Evolutionary conservation across 176 grass and related monocot genomes (phyloP).

Genomic region (Bromus sterilis): DNA sequence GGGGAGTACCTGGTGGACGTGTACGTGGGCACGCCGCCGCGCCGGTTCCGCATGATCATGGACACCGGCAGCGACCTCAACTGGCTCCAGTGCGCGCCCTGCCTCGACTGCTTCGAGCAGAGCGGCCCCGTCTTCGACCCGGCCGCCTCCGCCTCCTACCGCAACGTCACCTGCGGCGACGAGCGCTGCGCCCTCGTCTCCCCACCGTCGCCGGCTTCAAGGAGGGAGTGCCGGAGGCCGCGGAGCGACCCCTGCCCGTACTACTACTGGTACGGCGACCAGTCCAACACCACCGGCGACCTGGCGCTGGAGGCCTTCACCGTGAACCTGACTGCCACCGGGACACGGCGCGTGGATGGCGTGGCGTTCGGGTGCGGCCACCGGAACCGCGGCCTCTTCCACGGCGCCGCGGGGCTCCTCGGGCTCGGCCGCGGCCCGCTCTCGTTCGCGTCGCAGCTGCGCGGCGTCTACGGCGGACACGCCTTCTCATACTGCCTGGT

Average conservation of each 20-base stretch:
- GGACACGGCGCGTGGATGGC: constrained; percentile 49
- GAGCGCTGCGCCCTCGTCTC: constrained; percentile 52
- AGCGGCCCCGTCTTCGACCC: not conserved
- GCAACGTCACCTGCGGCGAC: constrained; percentile 70
- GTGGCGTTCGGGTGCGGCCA: constrained; percentile 90
- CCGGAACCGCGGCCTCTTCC: constrained; percentile 89
- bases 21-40: constrained; percentile 84
- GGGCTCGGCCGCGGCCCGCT: constrained; percentile 85
- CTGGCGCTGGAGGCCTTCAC: constrained; percentile 84
- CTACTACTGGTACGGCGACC: constrained; percentile 98
- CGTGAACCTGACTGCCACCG: constrained; percentile 64
- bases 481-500: constrained; percentile 98
- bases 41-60: constrained; percentile 78
- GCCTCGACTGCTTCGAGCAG: not conserved
- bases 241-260: constrained; percentile 55
- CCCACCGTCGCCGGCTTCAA: not conserved
- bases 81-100: not conserved
- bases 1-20: constrained; percentile 92
- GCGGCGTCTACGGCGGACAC: constrained; percentile 53
- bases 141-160: not conserved
- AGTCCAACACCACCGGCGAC: constrained; percentile 89
- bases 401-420: constrained; percentile 80
- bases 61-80: constrained; percentile 98
- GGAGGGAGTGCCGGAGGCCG: not conserved
- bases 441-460: constrained; percentile 84